These are phyloP conservation scores for Forsythia suspensa DNA, from an alignment of 257 asterid species.

Conservation along the genomic window DNA sequence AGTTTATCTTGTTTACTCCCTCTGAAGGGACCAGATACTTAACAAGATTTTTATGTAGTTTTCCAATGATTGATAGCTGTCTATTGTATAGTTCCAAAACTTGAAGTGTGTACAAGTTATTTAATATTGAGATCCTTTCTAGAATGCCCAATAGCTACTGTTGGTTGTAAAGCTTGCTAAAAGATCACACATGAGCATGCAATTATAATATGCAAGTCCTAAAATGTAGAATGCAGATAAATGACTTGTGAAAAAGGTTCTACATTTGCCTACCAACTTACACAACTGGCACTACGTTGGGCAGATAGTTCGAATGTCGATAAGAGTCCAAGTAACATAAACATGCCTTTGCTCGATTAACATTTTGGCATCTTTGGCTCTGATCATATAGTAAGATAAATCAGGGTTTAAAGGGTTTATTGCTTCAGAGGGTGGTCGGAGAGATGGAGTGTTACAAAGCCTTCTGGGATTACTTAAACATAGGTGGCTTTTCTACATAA, in stretches of 20 bases:
- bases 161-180: neutral
- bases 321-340: neutral
- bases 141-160: neutral
- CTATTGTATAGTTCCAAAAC: constrained; percentile 3
- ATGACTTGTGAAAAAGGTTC: neutral
- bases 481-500: neutral
- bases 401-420: neutral
- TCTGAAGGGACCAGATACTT: constrained; percentile 14
- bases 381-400: neutral
- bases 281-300: neutral
- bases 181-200: neutral
- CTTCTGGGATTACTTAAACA: neutral
- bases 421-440: neutral
- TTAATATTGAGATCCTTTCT: neutral
- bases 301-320: neutral
- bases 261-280: neutral
- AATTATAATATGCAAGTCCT: neutral
- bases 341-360: neutral
- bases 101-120: neutral
- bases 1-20: constrained; percentile 5
- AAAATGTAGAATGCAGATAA: neutral
- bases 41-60: constrained; percentile 10
- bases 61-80: constrained; percentile 10
- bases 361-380: constrained; percentile 10
- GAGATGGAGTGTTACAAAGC: neutral